phyloP scores from a whole-genome alignment of 2,329 filamentous ascomycete genomes.

The Verticillium isaacii region DNA sequence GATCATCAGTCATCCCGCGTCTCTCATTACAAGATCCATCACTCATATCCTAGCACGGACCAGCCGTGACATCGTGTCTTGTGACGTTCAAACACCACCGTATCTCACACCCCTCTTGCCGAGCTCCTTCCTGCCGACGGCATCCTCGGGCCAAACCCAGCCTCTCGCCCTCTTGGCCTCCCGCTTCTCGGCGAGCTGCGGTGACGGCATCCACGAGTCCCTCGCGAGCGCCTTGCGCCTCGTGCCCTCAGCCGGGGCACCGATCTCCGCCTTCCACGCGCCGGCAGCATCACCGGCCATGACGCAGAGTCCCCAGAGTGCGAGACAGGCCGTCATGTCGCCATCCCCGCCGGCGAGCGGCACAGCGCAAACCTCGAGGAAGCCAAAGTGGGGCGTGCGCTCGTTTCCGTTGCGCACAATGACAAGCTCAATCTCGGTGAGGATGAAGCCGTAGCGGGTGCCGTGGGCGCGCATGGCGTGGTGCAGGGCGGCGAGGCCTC shows the following conservation, averaged over 20 bases:
- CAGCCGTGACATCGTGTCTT: neutral
- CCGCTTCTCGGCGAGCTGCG: constrained; percentile 68
- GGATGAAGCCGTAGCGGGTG: constrained; percentile 91
- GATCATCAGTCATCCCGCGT: neutral
- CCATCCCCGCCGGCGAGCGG: constrained; percentile 43
- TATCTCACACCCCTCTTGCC: constrained; percentile 62
- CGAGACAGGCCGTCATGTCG: constrained; percentile 63
- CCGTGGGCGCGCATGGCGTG: constrained; percentile 89
- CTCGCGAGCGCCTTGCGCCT: constrained; percentile 64
- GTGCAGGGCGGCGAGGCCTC: constrained; percentile 80
- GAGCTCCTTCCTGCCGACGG: constrained; percentile 66
- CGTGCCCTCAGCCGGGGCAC: constrained; percentile 68
- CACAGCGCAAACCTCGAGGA: constrained; percentile 67
- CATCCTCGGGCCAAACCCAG: constrained; percentile 73
- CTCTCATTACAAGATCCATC: neutral
- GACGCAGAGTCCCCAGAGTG: constrained; percentile 74
- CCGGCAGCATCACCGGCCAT: constrained; percentile 58
- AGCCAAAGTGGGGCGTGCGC: constrained; percentile 78
- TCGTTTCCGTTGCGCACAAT: constrained; percentile 76
- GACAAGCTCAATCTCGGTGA: constrained; percentile 92
- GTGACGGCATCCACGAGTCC: constrained; percentile 72
- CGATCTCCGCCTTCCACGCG: constrained; percentile 67
- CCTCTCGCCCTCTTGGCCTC: constrained; percentile 69
- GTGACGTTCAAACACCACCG: constrained; percentile 20
- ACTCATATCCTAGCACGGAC: neutral